Evolutionary conservation across 257 asterid species (phyloP), one percentile per base, ranked within the genome.

Genomic region (Petrea volubilis): DNA sequence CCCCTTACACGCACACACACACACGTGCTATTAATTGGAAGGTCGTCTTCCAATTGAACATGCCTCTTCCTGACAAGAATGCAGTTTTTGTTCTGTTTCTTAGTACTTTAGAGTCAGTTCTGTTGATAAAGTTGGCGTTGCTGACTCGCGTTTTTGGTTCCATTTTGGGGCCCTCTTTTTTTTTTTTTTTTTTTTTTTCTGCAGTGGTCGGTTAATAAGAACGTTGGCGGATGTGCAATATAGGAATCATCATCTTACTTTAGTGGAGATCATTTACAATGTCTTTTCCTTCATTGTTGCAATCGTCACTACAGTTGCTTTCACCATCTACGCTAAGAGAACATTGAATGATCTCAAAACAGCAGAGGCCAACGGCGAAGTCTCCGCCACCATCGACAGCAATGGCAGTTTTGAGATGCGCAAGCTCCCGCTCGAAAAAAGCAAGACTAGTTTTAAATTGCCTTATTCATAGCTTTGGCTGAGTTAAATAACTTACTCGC

Each of bases 141-240:
- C 71, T 77, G 70, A 64, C 74, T 10, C 31, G 20, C 41, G 58
- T 67, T 60, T 60, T 47, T 47, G 15, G 38, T 21, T 59, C 29
- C 68, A 23, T 67, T 41, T 50, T 76, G 41, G 52, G n/a, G 15
- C 60, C 43, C 58, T 50, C 38, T 33, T 7, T 33, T 7, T 33
- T 7, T 33, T 7, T 33, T 7, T 33, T 7, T 33, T 13, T 44
- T 18, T n/a, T 18, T 24, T 70, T 68, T 66, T 67, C 31, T 87
- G 81, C 97, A 93, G 98, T 73, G 97, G 97, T 57, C 80, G 97
- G 28, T 85, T 93, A 56, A 88, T 93, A 68, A 80, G 91, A 77
- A 93, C 96, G 10, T 78, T 93, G 34, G 96, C 97, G 4, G 90
- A 93, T 62, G 94, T 93, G 57, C 75, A 93, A 53, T 93, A 90